phyloP scores from a whole-genome alignment of 2,329 filamentous ascomycete species.

The Aspergillus pseudotamarii region DNA sequence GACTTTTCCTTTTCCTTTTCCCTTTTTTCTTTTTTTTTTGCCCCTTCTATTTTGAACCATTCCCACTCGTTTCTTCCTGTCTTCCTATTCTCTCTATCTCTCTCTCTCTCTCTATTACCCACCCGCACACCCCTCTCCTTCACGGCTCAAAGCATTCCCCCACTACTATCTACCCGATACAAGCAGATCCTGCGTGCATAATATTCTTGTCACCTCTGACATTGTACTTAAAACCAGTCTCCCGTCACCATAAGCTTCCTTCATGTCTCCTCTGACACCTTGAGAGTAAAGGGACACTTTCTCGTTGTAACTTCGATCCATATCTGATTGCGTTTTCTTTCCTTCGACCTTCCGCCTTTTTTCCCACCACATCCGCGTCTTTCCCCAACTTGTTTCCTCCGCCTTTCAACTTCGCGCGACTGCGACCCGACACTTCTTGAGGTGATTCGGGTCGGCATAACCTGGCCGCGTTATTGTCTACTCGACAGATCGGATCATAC shows the following conservation, averaged over 20 bases:
- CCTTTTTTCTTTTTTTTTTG: neutral
- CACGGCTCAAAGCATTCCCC: constrained; percentile 19
- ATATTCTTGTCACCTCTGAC: neutral
- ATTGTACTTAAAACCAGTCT: neutral
- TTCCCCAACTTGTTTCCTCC: neutral
- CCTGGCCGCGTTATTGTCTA: neutral
- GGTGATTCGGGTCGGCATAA: constrained; percentile 1
- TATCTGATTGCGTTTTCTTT: neutral
- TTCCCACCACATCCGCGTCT: neutral
- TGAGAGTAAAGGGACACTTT: neutral
- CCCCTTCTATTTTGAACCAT: neutral
- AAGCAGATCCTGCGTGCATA: constrained; percentile 2
- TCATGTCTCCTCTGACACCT: neutral
- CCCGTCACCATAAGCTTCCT: neutral
- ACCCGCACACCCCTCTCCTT: constrained; percentile 17
- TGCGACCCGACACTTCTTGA: constrained; percentile 5
- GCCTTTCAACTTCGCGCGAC: constrained; percentile 1
- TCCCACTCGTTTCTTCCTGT: constrained; percentile 16
- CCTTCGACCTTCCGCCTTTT: neutral
- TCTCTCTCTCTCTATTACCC: constrained; percentile 15
- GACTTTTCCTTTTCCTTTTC: constrained; percentile 2
- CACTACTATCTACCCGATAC: constrained; percentile 5
- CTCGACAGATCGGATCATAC: neutral
- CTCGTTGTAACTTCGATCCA: neutral
- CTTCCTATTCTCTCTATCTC: neutral